Base-by-base conservation (phyloP, 257 asterid genomes). In the Solanum etuberosum region DNA sequence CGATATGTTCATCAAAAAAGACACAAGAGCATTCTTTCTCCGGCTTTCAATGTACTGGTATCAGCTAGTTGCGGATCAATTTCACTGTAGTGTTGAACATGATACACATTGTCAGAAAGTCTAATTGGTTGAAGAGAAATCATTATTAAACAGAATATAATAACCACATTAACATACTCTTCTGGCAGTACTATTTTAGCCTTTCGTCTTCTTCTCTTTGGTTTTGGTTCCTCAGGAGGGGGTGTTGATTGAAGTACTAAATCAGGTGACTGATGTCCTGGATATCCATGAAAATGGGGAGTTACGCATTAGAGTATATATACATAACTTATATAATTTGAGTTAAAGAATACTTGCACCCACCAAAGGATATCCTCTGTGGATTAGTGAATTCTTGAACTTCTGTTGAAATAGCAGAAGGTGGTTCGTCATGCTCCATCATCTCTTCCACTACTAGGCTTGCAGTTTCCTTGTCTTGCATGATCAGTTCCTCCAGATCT, bases 251-350 rank as follows among this genome's bases (percentile, higher is more conserved):
- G 94, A 71, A 94, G 70, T 86, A 86, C 92, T 87, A 91, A 65
- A 77, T 91, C 95, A 40, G 94, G 93, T 5, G 95, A 89, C 20
- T 5, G 87, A 38, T 88, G 93, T 54, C 63, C 98, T 94, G 87
- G 38, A 87, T 83, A 59, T 83, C 46, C 73, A 83, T 83, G 43
- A 72, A 43, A 82, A 43, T 1, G 23, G 12, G 14, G 51, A 81
- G 18, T 78, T 81, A 32, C 3, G 34, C 34, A 32, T 48, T 51
- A 51, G 18, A 77, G 31, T 63, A 63, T 63, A 63, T 63, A 63
- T 63, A 61, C 7, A 23, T 20, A 42, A 42, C 48, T 42, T 42
- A 11, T 10, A 42, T 42, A 42, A 11, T 51, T 5, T 54, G 63
- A 54, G 63, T 54, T 18, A 7, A 54, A 54, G 25, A 54, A 2